Evolutionary conservation across 1,139 yeast genomes (phyloP).

Genomic region (Hyphopichia buzzinii): DNA sequence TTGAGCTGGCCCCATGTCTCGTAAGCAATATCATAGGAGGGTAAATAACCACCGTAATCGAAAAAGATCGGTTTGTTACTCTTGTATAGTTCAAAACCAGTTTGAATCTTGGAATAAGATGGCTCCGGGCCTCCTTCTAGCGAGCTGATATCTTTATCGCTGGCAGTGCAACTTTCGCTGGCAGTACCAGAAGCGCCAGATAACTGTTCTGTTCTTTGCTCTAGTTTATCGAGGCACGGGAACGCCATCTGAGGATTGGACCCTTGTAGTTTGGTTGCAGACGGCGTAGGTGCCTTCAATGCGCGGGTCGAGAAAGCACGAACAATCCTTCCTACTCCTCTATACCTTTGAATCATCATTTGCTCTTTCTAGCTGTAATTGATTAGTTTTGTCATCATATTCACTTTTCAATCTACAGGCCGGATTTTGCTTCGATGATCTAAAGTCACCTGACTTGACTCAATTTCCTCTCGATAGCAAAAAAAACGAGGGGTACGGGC

Average conservation of each 20-base stretch:
- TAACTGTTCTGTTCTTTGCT: constrained; percentile 52
- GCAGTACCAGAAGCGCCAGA: constrained; percentile 11
- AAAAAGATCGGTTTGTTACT: constrained; percentile 60
- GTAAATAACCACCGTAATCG: constrained; percentile 80
- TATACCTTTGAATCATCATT: background rate
- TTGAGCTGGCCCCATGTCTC: constrained; percentile 88
- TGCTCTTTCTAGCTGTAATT: background rate
- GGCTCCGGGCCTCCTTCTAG: constrained; percentile 84
- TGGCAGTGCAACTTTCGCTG: constrained; percentile 14
- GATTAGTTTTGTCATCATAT: background rate
- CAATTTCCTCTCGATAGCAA: no score
- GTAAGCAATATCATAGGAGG: constrained; percentile 77
- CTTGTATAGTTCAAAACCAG: constrained; percentile 63
- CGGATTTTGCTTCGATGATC: background rate
- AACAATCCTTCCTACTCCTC: background rate
- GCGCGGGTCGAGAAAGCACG: background rate
- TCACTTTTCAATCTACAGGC: background rate
- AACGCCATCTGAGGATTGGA: constrained; percentile 70
- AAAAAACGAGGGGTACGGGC: no score
- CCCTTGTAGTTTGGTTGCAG: constrained; percentile 9
- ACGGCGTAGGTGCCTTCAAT: background rate
- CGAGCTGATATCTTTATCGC: constrained; percentile 32
- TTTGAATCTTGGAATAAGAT: constrained; percentile 64
- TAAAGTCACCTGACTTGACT: background rate
- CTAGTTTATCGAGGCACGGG: constrained; percentile 83